Percentiles rank a stretch among this genome's conserved stretches.
phyloP scores from a whole-genome alignment of 208 protist species.

The Leishmania guyanensis region DNA sequence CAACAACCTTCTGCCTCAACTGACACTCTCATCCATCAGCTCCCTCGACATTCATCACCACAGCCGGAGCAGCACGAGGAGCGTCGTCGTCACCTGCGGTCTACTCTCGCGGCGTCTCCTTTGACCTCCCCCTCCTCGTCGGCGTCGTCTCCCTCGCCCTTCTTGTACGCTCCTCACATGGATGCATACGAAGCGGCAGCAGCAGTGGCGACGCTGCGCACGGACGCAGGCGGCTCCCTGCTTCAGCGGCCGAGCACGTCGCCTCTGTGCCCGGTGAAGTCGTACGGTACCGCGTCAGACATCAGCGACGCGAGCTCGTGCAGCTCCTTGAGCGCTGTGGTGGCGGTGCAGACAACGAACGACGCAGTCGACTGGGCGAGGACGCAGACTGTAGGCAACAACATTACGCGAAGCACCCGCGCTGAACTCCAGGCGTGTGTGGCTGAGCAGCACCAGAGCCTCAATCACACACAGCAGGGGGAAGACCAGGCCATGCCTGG shows the following conservation, averaged over 20 bases:
- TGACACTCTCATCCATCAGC: not conserved
- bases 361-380: not conserved
- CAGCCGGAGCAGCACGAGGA: not conserved
- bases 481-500: not conserved
- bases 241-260: not conserved
- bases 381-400: not conserved
- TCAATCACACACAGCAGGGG: not conserved
- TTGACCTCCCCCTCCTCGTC: not conserved
- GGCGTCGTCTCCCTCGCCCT: not conserved
- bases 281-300: conserved; percentile 21
- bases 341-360: not conserved
- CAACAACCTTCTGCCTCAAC: not conserved
- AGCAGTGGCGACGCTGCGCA: not conserved
- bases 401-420: not conserved
- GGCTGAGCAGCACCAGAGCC: not conserved
- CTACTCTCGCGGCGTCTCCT: not conserved
- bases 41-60: not conserved
- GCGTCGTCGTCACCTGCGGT: no score
- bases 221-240: conserved; percentile 2
- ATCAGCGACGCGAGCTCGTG: conserved; percentile 8
- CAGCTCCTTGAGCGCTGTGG: conserved; percentile 8
- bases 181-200: not conserved
- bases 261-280: conserved; percentile 1
- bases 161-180: not conserved
- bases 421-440: not conserved